A percentile compares a stretch with the other conserved stretches of the same genome.
Evolutionary conservation across 1,284 basidiomycete species (phyloP).

Genomic region (Leccinum huronense): DNA sequence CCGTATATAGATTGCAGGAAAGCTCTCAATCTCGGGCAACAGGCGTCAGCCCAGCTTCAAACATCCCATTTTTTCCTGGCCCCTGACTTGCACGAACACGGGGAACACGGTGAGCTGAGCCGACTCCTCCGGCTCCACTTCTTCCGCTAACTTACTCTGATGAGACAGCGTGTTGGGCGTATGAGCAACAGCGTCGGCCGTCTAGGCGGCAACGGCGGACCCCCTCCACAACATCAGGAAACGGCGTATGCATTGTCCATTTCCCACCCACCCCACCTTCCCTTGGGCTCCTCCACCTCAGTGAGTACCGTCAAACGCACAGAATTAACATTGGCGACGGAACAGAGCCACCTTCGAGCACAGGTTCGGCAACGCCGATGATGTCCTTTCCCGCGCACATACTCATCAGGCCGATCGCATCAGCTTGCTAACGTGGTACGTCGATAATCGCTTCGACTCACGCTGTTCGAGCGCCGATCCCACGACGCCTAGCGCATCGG

Average conservation of each 20-base stretch:
- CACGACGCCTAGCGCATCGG: conserved; percentile 64
- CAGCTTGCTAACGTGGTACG: conserved; percentile 96
- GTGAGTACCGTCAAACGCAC: conserved; percentile 64
- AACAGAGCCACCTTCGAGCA: conserved; percentile 59
- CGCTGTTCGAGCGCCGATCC: conserved; percentile 86
- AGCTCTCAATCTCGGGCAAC: conserved; percentile 82
- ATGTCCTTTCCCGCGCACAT: conserved; percentile 41
- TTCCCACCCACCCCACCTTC: conserved; percentile 29
- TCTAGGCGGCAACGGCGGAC: conserved; percentile 40
- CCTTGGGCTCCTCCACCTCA: conserved; percentile 57
- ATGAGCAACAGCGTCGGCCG: conserved; percentile 20
- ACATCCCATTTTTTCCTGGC: conserved; percentile 83
- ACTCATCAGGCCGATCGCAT: conserved; percentile 41
- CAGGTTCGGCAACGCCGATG: conserved; percentile 47
- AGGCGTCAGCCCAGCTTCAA: conserved; percentile 73
- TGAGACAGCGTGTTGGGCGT: conserved; percentile 35
- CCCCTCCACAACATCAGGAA: conserved; percentile 29
- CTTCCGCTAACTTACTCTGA: conserved; percentile 26
- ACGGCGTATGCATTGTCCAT: conserved; percentile 26
- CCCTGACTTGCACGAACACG: conserved; percentile 88
- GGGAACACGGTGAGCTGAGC: conserved; percentile 46
- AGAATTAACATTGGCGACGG: conserved; percentile 55
- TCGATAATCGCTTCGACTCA: conserved; percentile 95
- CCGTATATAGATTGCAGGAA: conserved; percentile 93
- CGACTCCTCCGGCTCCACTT: conserved; percentile 24